Evolutionary conservation across 169 alveolate species (phyloP), one percentile per base, ranked within the genome.

Genomic region (Eimeria maxima): DNA sequence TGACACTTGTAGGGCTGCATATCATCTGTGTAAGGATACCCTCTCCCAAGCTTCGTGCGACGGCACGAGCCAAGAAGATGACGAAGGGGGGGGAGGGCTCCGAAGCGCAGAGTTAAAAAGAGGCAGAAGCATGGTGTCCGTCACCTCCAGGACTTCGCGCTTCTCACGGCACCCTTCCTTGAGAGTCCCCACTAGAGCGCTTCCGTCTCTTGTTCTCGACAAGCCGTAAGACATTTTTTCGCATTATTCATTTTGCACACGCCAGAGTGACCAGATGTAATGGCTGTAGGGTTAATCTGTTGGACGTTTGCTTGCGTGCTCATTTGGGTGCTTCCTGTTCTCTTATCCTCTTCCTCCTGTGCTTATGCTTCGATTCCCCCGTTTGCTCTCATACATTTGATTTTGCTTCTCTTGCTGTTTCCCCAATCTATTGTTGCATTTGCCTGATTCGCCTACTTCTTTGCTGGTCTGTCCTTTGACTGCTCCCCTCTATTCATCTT

Each of bases 21-120:
- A 81, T 74, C 90, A 81, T n/a, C 90, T 81, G n/a, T 81, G 90
- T 60, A 81, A 53, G 90, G 90, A 24, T 47, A 81, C 90, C 8
- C 27, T 33, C 3, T 81, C 90, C 14, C 90, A 50, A 53, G 74
- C 29, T 55, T 45, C 71, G 16, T 42, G 63, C 65, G 90, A 44
- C 63, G 90, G 67, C 55, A 47, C 65, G 67, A 81, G 90, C 50
- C 90, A 81, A 50, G 90, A 81, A 6, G 90, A 81, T 42, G 90
- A 81, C 24, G 90, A 81, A n/a, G 73, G 50, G 44, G 90, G 44
- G 47, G 69, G 87, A 24, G 87, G 87, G 65, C 87, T 50, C 71
- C 7, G 90, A 45, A 0, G 88, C 42, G 14, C 69, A 22, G 90
- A 81, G 50, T 24, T 81, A 73, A 38, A 45, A 73, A 50, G 71